phyloP scores from a whole-genome alignment of 345 rosid genomes.

The Microthlaspi erraticum region DNA sequence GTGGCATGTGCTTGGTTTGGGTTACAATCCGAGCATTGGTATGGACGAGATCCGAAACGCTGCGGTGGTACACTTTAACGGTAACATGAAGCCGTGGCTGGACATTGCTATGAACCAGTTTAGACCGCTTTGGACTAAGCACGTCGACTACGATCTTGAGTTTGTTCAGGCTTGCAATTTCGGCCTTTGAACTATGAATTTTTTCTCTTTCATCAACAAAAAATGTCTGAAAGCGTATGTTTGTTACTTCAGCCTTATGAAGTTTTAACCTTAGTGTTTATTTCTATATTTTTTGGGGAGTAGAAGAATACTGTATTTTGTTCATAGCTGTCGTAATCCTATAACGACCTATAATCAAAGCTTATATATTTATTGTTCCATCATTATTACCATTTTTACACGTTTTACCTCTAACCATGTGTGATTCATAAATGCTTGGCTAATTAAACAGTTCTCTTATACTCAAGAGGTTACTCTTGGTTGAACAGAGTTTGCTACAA shows the following conservation, averaged over 20 bases:
- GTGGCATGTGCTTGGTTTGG: slow-evolving; percentile 97
- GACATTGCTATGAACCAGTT: slow-evolving; percentile 98
- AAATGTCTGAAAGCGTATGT: slow-evolving; percentile 23
- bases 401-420: not conserved
- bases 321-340: slow-evolving; percentile 23
- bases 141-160: slow-evolving; percentile 85
- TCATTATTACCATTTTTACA: not conserved
- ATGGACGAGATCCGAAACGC: slow-evolving; percentile 91
- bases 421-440: not conserved
- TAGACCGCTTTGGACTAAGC: slow-evolving; percentile 84
- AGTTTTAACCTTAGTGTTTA: slow-evolving; percentile 30
- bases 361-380: not conserved
- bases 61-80: slow-evolving; percentile 94
- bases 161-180: slow-evolving; percentile 95
- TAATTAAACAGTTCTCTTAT: not conserved
- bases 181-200: slow-evolving; percentile 53
- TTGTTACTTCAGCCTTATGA: slow-evolving; percentile 22
- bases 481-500: too few species aligned
- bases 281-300: slow-evolving; percentile 10
- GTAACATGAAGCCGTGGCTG: slow-evolving; percentile 98
- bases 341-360: slow-evolving; percentile 10
- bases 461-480: too few species aligned
- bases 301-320: slow-evolving; percentile 31
- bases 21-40: slow-evolving; percentile 94
- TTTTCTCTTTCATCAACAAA: slow-evolving; percentile 4